Percentiles rank a stretch among this genome's conserved stretches.
Conservation (phyloP, 2,329 filamentous ascomycete genomes). For the Lachnellula arida region DNA sequence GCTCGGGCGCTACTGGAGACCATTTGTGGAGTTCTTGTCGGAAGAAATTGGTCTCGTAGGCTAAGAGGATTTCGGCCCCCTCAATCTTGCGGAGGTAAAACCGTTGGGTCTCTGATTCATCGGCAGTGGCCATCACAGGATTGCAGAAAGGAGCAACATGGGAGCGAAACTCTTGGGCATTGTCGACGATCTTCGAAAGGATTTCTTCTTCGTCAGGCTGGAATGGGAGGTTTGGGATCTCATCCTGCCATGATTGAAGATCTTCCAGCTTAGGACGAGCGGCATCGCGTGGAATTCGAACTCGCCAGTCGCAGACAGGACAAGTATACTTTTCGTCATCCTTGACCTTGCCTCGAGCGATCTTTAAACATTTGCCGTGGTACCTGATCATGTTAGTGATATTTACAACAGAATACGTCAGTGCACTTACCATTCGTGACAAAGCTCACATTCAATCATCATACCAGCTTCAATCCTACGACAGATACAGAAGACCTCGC, state of each 20-base stretch:
- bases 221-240: slow-evolving; percentile 77
- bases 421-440: slow-evolving; percentile 81
- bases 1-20: slow-evolving; percentile 80
- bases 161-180: slow-evolving; percentile 77
- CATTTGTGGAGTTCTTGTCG: slow-evolving; percentile 92
- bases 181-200: slow-evolving; percentile 78
- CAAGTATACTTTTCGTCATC: slow-evolving; percentile 98
- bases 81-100: slow-evolving; percentile 98
- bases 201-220: slow-evolving; percentile 93
- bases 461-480: slow-evolving; percentile 89
- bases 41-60: slow-evolving; percentile 96
- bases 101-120: slow-evolving; percentile 82
- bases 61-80: slow-evolving; percentile 86
- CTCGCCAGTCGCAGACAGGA: slow-evolving; percentile 94
- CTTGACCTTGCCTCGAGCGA: slow-evolving; percentile 94
- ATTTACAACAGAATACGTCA: not conserved
- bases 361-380: slow-evolving; percentile 96
- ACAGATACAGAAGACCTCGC: slow-evolving; percentile 96
- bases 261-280: slow-evolving; percentile 94
- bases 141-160: slow-evolving; percentile 80
- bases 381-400: slow-evolving; percentile 56
- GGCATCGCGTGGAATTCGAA: slow-evolving; percentile 94
- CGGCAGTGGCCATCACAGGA: slow-evolving; percentile 71
- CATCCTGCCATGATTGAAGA: slow-evolving; percentile 75
- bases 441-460: slow-evolving; percentile 99